Evolutionary conservation across 108 stramenopile genomes (phyloP).

Genomic region (Cyclotella distinguenda): DNA sequence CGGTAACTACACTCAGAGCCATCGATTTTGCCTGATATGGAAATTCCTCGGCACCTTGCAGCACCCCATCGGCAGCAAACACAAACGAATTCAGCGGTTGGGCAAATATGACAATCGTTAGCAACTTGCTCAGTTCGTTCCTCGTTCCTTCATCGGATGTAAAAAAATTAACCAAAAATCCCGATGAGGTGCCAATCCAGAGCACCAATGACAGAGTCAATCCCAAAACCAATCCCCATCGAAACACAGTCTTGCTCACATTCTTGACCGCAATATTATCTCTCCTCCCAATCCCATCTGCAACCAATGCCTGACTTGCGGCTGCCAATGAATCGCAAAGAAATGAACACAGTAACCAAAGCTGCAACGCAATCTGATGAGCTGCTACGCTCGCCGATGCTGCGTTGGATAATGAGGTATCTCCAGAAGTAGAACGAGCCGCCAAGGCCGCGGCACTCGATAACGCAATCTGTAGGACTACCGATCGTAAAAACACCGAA

Average conservation of each 20-base stretch:
- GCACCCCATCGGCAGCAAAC: conserved; percentile 86
- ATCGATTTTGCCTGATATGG: conserved; percentile 80
- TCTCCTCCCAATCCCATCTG: conserved; percentile 72
- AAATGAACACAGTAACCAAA: conserved; percentile 84
- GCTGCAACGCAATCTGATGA: conserved; percentile 85
- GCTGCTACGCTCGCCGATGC: conserved; percentile 76
- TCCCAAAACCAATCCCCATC: conserved; percentile 64
- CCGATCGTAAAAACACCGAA: conserved; percentile 70
- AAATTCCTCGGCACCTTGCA: conserved; percentile 84
- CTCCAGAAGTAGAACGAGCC: conserved; percentile 57
- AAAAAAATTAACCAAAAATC: conserved; percentile 64
- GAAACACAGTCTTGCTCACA: conserved; percentile 69
- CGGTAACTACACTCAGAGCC: conserved; percentile 66
- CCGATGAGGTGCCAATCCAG: conserved; percentile 57
- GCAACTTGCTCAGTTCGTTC: conserved; percentile 55
- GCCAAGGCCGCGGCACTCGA: conserved; percentile 80
- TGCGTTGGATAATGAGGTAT: too few species aligned
- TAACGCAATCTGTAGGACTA: conserved; percentile 69
- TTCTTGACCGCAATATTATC: conserved; percentile 42
- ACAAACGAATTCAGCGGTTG: conserved; percentile 86
- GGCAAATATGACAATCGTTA: conserved; percentile 67
- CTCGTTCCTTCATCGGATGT: conserved; percentile 69
- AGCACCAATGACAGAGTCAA: conserved; percentile 48
- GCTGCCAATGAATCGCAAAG: conserved; percentile 81
- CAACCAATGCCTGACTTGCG: conserved; percentile 80